Percentiles rank a stretch among this genome's conserved stretches.
These are phyloP conservation scores for Hymenotorrendiella dingleyae DNA, from an alignment of 2,329 filamentous ascomycete species.

Conservation along the genomic window DNA sequence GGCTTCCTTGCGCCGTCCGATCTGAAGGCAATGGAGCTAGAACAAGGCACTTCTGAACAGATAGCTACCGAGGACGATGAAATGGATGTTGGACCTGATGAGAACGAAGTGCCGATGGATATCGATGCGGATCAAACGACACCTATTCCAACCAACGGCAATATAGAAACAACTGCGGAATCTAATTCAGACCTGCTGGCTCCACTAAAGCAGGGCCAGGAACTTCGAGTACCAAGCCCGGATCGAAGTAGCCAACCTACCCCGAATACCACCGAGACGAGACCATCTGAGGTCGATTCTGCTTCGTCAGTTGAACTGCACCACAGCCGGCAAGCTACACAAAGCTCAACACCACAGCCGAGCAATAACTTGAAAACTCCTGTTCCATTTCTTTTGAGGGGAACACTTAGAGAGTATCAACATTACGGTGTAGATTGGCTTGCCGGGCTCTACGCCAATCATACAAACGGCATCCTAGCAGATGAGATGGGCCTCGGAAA, in stretches of 20 bases:
- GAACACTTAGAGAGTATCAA: conserved; percentile 89
- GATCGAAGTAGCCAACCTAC: conserved; percentile 33
- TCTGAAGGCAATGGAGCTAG: conserved; percentile 30
- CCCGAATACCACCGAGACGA: conserved; percentile 32
- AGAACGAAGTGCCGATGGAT: conserved; percentile 15
- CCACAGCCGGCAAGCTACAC: conserved; percentile 29
- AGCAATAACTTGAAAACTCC: conserved; percentile 52
- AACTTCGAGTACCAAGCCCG: conserved; percentile 24
- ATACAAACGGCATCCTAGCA: conserved; percentile 91
- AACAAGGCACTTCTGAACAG: conserved; percentile 5
- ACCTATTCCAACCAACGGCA: neutral
- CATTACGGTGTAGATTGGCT: conserved; percentile 98
- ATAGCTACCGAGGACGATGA: conserved; percentile 5
- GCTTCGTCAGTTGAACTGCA: conserved; percentile 31
- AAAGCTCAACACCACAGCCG: conserved; percentile 36
- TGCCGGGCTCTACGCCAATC: conserved; percentile 82
- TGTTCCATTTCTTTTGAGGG: conserved; percentile 76
- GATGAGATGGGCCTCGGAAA: conserved; percentile 99
- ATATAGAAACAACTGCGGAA: neutral
- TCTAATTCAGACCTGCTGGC: too few relatives aligned
- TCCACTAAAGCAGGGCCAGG: conserved; percentile 11
- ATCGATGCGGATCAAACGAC: conserved; percentile 5
- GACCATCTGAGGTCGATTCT: conserved; percentile 30
- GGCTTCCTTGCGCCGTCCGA: conserved; percentile 30
- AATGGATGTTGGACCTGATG: conserved; percentile 26